Conservation (phyloP, 768 basidiomycete species). For the Collybiopsis confluens region DNA sequence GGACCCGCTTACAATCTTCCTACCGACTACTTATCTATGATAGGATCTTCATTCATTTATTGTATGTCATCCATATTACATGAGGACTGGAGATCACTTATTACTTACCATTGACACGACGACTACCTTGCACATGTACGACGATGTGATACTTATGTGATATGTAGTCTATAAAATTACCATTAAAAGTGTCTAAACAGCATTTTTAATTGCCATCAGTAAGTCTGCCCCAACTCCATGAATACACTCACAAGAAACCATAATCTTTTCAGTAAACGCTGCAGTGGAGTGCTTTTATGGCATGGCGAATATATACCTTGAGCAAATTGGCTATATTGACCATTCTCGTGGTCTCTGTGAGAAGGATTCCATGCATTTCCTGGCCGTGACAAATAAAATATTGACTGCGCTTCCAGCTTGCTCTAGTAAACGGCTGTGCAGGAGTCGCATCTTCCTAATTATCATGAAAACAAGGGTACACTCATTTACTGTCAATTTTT, state of each 20-base stretch:
- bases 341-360: not conserved
- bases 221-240: not conserved
- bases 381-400: no score
- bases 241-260: not conserved
- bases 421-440: not conserved
- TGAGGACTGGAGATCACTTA: no score
- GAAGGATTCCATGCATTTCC: no score
- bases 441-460: not conserved
- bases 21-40: conserved; percentile 11
- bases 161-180: no score
- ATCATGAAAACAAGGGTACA: not conserved
- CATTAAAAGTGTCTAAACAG: no score
- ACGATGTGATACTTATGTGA: no score
- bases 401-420: not conserved
- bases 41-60: no score
- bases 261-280: not conserved
- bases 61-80: no score
- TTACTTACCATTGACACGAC: no score
- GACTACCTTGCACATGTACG: no score
- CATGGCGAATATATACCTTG: not conserved
- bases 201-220: not conserved
- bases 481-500: not conserved
- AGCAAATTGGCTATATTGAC: not conserved
- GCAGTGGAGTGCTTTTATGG: not conserved
- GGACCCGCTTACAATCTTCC: conserved; percentile 15